phyloP scores from a whole-genome alignment of 495 filamentous ascomycete genomes.

The Cairneyella variabilis region DNA sequence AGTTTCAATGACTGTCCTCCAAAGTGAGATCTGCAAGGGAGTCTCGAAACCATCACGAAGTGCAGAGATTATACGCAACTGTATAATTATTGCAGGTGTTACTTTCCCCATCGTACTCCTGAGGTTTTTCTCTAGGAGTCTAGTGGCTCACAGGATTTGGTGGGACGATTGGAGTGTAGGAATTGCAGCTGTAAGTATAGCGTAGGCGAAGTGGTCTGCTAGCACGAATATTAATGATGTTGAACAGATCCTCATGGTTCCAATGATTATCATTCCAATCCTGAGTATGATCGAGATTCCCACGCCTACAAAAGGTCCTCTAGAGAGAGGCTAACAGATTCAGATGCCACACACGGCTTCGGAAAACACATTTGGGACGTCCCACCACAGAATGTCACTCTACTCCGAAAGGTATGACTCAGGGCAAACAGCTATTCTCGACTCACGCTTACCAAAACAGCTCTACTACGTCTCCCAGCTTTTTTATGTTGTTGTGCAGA shows the following conservation, averaged over 20 bases:
- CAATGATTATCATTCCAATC: conserved; percentile 5
- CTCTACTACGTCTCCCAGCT: conserved; percentile 30
- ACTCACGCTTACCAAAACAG: neutral
- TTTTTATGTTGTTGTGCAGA: conserved; percentile 37
- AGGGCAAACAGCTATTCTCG: neutral
- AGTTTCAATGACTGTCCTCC: neutral
- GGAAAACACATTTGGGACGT: conserved; percentile 21
- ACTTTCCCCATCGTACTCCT: conserved; percentile 4
- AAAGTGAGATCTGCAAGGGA: conserved; percentile 5
- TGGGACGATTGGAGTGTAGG: conserved; percentile 5
- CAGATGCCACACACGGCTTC: conserved; percentile 6
- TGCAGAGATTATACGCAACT: neutral
- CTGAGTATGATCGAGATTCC: neutral
- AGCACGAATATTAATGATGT: neutral
- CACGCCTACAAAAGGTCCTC: too few species aligned
- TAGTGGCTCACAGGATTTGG: neutral
- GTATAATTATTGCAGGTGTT: conserved; percentile 4
- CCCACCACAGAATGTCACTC: neutral
- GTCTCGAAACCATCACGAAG: conserved; percentile 1
- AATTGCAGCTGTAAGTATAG: neutral
- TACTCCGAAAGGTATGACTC: conserved; percentile 3
- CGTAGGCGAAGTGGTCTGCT: too few species aligned
- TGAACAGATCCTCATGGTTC: conserved; percentile 8
- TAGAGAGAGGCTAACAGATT: neutral
- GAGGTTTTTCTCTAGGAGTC: neutral